Evolutionary conservation across 768 basidiomycete genomes (phyloP).

Genomic region (Galerina sulciceps): DNA sequence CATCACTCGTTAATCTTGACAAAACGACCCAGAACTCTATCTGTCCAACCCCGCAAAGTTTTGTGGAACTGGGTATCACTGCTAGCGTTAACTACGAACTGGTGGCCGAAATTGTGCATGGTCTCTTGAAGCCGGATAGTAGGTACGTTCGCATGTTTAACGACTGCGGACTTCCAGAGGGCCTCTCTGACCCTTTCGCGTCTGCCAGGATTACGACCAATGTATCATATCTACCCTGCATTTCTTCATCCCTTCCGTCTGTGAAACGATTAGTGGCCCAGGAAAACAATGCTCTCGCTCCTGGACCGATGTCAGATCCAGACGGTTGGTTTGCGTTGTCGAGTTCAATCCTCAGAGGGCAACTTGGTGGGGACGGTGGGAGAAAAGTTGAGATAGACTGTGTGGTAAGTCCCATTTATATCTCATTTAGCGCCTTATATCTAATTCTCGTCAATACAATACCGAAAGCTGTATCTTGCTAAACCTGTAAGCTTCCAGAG

Average conservation of each 20-base stretch:
- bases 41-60: conserved; percentile 30
- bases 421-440: not conserved
- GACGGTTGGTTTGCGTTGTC: too few relatives aligned
- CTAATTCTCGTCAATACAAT: not conserved
- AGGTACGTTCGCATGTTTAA: not conserved
- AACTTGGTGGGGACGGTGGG: too few relatives aligned
- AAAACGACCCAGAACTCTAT: not conserved
- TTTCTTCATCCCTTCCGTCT: not conserved
- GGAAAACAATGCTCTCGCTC: not conserved
- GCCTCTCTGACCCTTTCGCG: not conserved
- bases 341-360: too few relatives aligned
- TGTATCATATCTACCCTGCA: not conserved
- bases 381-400: not conserved
- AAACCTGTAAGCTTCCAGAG: not conserved
- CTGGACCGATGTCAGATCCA: not conserved
- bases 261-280: not conserved
- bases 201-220: not conserved
- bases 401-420: not conserved
- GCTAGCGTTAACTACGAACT: conserved; percentile 35
- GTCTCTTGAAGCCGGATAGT: conserved; percentile 20
- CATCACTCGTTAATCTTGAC: too few relatives aligned
- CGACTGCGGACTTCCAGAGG: not conserved
- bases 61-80: conserved; percentile 28
- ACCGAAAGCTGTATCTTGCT: not conserved
- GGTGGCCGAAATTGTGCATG: conserved; percentile 29